Evolutionary conservation across 495 filamentous ascomycete species (phyloP).

Genomic region (Podospora bellae-mahoneyi): DNA sequence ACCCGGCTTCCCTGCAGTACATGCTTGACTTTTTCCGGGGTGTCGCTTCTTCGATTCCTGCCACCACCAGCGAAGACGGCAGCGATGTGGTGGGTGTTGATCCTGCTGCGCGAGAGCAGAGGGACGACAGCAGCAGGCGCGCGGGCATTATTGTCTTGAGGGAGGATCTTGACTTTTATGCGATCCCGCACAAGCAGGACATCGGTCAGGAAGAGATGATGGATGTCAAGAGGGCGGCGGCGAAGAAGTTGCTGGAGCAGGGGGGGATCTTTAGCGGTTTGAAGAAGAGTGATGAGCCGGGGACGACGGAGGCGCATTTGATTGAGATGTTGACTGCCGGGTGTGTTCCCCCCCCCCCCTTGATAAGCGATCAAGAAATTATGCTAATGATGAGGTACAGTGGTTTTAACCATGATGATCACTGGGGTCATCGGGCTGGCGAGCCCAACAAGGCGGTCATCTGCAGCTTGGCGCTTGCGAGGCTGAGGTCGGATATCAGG

Average conservation of each 20-base stretch:
- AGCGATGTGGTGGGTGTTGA: conserved; percentile 63
- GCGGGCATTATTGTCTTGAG: conserved; percentile 96
- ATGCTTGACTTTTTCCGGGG: conserved; percentile 99
- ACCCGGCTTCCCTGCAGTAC: conserved; percentile 92
- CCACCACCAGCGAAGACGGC: conserved; percentile 57
- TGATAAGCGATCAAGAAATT: conserved; percentile 1
- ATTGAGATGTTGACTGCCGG: conserved; percentile 99
- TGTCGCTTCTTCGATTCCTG: conserved; percentile 91
- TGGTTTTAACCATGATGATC: conserved; percentile 92
- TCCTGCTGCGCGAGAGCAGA: conserved; percentile 28
- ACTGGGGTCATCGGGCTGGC: conserved; percentile 91
- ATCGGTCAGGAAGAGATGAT: conserved; percentile 91
- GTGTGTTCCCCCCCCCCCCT: conserved; percentile 51
- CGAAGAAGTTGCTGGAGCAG: conserved; percentile 78
- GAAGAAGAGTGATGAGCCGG: conserved; percentile 89
- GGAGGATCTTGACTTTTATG: conserved; percentile 97
- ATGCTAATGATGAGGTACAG: conserved; percentile 42
- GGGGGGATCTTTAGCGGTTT: conserved; percentile 95
- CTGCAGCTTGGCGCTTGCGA: conserved; percentile 88
- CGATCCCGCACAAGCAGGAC: conserved; percentile 81
- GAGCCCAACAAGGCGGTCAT: conserved; percentile 98
- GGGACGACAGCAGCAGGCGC: conserved; percentile 59
- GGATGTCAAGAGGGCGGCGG: conserved; percentile 91
- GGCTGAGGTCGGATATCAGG: conserved; percentile 86
- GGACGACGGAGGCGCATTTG: conserved; percentile 95